Base-by-base conservation (phyloP, 257 asterid species). In the Eustoma russellianum region DNA sequence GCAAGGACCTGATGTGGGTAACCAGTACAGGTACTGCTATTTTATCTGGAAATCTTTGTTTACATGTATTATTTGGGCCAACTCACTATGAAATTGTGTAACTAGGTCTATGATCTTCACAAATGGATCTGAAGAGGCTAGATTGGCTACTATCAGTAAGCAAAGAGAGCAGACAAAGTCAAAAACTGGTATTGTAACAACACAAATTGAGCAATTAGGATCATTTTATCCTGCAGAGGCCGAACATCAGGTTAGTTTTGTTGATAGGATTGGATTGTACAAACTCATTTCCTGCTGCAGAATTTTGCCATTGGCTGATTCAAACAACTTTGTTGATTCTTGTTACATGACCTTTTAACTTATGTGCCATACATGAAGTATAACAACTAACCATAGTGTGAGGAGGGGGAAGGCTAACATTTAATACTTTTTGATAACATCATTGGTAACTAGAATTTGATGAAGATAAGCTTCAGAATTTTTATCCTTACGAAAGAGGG, bases 1-100 rank as follows among this genome's bases (percentile, higher is more conserved):
- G 71, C 98, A 91, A 77, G 98, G 98, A 66, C 98, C 98, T 48
- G 97, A 92, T 65, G 98, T 92, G 59, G 98, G 98, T 40, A 75
- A 77, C 64, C 97, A 92, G 59, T 92, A 92, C 80, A 74, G 97
- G 98, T 87, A 73, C 48, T 38, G 5, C 15, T 49, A 55, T 57
- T 63, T 69, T 15, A 60, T 60, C 52, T 33, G 18, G 15, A 60
- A 9, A 45, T 47, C 46, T 50, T 33, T 49, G 69, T 64, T 33
- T 17, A 24, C 14, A 3, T 44, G 13, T 62, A 15, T 30, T 50
- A 13, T 50, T 35, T 53, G 35, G 3, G 28, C 34, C 5, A 63
- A 35, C 51, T 57, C 15, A 28, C 18, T 18, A 17, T 15, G 17
- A 54, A 41, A 12, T 14, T 56, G 15, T 8, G 48, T 50, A 35